These are phyloP conservation scores for Avena eriantha DNA, from an alignment of 176 grass and related monocot species.

Conservation along the genomic window DNA sequence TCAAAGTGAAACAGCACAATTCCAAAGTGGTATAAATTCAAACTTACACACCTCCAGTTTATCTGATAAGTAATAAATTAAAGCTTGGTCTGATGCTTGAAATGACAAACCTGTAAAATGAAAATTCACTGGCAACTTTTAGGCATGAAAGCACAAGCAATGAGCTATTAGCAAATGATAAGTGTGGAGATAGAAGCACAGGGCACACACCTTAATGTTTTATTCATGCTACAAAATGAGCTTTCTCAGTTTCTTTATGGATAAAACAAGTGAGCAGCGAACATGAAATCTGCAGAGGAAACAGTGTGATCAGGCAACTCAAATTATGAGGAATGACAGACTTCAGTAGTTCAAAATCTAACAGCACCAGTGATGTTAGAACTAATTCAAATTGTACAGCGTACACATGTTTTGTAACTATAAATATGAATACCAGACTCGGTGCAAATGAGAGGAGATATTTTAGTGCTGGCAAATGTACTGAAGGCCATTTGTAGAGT, in stretches of 20 bases:
- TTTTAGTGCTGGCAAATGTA: background rate
- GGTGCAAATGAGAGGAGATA: background rate
- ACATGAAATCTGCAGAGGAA: conserved; percentile 1
- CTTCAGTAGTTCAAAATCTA: background rate
- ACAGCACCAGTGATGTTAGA: background rate
- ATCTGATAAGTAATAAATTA: background rate
- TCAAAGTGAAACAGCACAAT: background rate
- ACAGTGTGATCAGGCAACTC: conserved; percentile 18
- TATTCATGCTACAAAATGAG: background rate
- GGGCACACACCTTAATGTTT: background rate
- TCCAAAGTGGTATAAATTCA: background rate
- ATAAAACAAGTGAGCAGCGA: background rate
- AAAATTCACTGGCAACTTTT: conserved; percentile 11
- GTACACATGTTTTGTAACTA: conserved; percentile 3
- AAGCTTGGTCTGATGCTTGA: background rate
- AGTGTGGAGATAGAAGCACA: background rate
- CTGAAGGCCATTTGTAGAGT: conserved; percentile 14
- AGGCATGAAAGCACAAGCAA: background rate
- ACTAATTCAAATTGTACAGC: background rate
- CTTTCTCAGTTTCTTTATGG: background rate
- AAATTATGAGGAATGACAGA: conserved; percentile 18
- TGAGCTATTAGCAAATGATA: background rate
- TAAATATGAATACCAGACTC: conserved; percentile 4
- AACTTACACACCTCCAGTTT: background rate
- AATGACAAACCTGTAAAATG: conserved; percentile 10